phyloP scores from a whole-genome alignment of 805 yeast genomes.

The Yamadazyma akitaensis region DNA sequence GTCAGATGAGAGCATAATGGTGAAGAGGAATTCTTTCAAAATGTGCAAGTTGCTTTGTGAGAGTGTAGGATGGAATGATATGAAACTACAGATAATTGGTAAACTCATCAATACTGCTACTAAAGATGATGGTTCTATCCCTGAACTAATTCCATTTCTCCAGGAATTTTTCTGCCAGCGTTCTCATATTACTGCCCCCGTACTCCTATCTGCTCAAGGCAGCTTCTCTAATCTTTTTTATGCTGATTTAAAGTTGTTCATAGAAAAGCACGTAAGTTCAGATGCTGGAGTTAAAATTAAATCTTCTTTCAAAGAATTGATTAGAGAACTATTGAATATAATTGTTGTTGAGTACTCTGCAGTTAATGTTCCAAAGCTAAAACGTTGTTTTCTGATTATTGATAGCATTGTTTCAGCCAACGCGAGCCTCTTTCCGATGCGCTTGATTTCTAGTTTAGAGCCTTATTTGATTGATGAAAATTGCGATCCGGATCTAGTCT shows the following conservation, averaged over 20 bases:
- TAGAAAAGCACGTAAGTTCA: not conserved
- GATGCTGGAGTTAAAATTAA: not conserved
- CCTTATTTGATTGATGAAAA: not conserved
- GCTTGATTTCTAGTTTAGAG: not conserved
- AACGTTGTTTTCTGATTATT: not conserved
- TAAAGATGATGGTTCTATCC: constrained; percentile 61
- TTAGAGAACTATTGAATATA: not conserved
- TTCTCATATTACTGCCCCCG: not conserved
- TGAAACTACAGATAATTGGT: constrained; percentile 45
- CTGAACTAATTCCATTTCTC: not conserved
- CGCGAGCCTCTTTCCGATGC: not conserved
- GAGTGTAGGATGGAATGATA: constrained; percentile 21
- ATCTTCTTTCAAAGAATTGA: not conserved
- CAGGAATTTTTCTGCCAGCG: not conserved
- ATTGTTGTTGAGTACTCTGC: not conserved
- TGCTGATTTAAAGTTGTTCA: not conserved
- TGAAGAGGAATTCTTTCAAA: constrained; percentile 59
- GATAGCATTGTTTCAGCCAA: not conserved
- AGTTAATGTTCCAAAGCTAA: not conserved
- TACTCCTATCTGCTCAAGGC: not conserved
- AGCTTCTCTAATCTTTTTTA: not conserved
- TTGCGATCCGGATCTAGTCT: not conserved
- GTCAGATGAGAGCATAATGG: constrained; percentile 59
- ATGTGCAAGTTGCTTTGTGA: constrained; percentile 48
- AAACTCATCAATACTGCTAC: constrained; percentile 53